These are phyloP conservation scores for Chenopodium berlandieri DNA, from an alignment of 148 eudicot genomes.

Conservation along the genomic window DNA sequence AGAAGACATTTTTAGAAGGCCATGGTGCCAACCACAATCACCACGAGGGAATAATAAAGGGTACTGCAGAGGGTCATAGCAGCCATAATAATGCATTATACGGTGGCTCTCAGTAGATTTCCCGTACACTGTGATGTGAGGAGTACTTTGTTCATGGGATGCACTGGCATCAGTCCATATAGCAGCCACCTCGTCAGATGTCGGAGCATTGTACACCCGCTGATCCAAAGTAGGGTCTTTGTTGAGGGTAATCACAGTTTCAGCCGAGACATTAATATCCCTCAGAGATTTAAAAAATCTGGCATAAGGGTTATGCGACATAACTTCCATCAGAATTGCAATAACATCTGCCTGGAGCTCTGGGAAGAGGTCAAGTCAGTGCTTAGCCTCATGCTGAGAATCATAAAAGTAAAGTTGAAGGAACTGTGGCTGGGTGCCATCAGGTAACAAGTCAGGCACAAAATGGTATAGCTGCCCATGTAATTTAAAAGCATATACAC, in stretches of 20 bases:
- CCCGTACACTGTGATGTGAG: slow-evolving; percentile 1
- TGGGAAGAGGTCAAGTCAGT: background rate
- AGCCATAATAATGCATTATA: background rate
- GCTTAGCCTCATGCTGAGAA: background rate
- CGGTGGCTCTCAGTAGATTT: background rate
- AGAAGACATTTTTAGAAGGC: background rate
- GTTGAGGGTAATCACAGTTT: background rate
- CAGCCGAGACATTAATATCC: background rate
- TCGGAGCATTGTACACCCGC: slow-evolving; percentile 1
- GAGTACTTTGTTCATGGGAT: background rate
- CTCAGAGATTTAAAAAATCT: background rate
- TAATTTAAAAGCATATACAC: slow-evolving; percentile 4
- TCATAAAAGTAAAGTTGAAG: slow-evolving; percentile 17
- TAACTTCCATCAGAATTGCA: background rate
- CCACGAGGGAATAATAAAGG: background rate
- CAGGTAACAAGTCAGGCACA: background rate
- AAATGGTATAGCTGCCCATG: slow-evolving; percentile 8
- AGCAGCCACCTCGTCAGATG: background rate
- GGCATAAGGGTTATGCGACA: slow-evolving; percentile 4
- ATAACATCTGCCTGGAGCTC: background rate
- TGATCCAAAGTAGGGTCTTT: background rate
- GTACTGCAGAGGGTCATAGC: background rate
- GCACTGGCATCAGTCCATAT: background rate
- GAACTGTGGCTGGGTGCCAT: background rate
- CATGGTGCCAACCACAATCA: slow-evolving; percentile 6